Conservation (phyloP, 768 basidiomycete genomes). For the Boletus vinaceobasis region DNA sequence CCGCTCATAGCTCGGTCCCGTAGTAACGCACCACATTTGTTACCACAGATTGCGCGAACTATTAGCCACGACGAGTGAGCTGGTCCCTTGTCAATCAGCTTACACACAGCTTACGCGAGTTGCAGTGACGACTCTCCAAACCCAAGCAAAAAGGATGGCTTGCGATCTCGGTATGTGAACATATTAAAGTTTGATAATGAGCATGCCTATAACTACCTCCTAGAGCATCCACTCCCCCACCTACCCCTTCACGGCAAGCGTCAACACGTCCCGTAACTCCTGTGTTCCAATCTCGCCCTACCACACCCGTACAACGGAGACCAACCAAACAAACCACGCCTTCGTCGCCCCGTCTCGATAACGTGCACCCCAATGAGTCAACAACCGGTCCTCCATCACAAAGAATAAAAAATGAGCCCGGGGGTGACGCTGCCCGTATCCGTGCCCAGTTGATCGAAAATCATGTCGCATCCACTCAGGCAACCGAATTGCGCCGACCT, state of each 20-base stretch:
- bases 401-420: slow-evolving; percentile 28
- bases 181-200: not conserved
- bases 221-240: slow-evolving; percentile 20
- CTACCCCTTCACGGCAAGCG: slow-evolving; percentile 11
- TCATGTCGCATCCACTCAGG: slow-evolving; percentile 44
- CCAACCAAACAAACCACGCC: not conserved
- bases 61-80: slow-evolving; percentile 13
- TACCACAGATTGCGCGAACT: slow-evolving; percentile 1
- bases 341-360: not conserved
- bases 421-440: slow-evolving; percentile 60
- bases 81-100: not conserved
- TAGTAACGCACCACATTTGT: slow-evolving; percentile 15
- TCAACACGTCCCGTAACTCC: slow-evolving; percentile 17
- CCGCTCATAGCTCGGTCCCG: slow-evolving; percentile 22
- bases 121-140: slow-evolving; percentile 1
- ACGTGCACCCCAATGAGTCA: not conserved
- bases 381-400: not conserved
- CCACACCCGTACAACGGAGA: slow-evolving; percentile 9
- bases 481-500: slow-evolving; percentile 61
- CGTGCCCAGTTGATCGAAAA: slow-evolving; percentile 52
- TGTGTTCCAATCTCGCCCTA: slow-evolving; percentile 8
- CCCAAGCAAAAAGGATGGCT: not conserved
- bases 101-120: slow-evolving; percentile 1
- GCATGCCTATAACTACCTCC: not conserved
- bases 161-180: slow-evolving; percentile 16